Evolutionary conservation across 1,284 basidiomycete genomes (phyloP).

Genomic region (Somion occarium): DNA sequence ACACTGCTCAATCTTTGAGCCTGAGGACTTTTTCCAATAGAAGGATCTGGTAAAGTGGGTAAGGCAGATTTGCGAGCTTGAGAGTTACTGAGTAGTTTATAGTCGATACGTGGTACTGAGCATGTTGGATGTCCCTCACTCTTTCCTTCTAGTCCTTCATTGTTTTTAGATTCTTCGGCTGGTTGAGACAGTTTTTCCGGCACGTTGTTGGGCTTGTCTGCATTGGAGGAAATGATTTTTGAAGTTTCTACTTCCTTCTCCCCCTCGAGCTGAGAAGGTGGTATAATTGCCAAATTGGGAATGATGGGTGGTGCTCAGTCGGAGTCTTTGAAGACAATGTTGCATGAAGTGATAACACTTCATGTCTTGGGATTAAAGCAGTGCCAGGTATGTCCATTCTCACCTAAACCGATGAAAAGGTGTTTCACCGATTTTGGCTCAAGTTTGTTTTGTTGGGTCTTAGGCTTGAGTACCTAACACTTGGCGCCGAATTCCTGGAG

Average conservation of each 20-base stretch:
- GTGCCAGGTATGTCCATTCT: slow-evolving; percentile 14
- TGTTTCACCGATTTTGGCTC: slow-evolving; percentile 16
- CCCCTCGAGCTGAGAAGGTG: slow-evolving; percentile 2
- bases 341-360: slow-evolving; percentile 17
- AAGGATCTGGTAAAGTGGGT: no score
- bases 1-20: no score
- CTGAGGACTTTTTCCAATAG: no score
- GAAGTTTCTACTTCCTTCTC: neutral
- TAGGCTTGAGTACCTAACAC: slow-evolving; percentile 18
- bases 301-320: neutral
- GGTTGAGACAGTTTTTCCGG: no score
- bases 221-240: neutral
- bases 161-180: no score
- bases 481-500: slow-evolving; percentile 23
- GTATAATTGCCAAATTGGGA: neutral
- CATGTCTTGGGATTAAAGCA: slow-evolving; percentile 16
- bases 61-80: neutral
- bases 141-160: no score
- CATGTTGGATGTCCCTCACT: no score
- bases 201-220: neutral
- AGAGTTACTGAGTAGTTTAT: neutral
- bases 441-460: slow-evolving; percentile 12
- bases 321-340: slow-evolving; percentile 18
- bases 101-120: no score
- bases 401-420: slow-evolving; percentile 20